phyloP scores from a whole-genome alignment of 2,329 filamentous ascomycete genomes.

The Epichloe bromicola region DNA sequence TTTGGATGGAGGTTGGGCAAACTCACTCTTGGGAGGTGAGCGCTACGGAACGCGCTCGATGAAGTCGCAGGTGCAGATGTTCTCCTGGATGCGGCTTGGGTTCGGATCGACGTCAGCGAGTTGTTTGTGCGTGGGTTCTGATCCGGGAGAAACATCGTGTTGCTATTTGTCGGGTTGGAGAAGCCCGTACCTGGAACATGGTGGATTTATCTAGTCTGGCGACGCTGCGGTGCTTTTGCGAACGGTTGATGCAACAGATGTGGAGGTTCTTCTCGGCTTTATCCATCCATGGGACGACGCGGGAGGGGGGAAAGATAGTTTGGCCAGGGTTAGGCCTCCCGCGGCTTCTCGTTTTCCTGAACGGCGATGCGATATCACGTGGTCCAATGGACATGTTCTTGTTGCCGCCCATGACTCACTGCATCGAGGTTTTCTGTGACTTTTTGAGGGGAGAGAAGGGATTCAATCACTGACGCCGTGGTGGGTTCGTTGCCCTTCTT shows the following conservation, averaged over 20 bases:
- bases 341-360: background rate
- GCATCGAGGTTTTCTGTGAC: too few relatives aligned
- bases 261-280: background rate
- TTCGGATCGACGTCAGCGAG: too few relatives aligned
- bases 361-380: background rate
- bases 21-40: constrained; percentile 60
- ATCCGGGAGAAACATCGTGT: too few relatives aligned
- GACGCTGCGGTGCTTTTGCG: background rate
- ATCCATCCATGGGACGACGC: too few relatives aligned
- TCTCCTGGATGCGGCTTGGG: constrained; percentile 53
- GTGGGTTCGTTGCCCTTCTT: too few relatives aligned
- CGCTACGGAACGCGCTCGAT: constrained; percentile 72
- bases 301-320: too few relatives aligned
- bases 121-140: background rate
- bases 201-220: background rate
- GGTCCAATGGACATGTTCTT: background rate
- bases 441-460: too few relatives aligned
- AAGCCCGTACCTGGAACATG: constrained; percentile 10
- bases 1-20: too few relatives aligned
- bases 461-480: too few relatives aligned
- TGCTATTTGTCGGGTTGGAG: background rate
- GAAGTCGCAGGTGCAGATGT: constrained; percentile 64
- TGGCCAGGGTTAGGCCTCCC: background rate
- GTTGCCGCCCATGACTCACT: too few relatives aligned
- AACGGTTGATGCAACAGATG: background rate